Evolutionary conservation across 169 alveolate species (phyloP), one percentile per base, ranked within the genome.

Genomic region (Plasmodium knowlesi): DNA sequence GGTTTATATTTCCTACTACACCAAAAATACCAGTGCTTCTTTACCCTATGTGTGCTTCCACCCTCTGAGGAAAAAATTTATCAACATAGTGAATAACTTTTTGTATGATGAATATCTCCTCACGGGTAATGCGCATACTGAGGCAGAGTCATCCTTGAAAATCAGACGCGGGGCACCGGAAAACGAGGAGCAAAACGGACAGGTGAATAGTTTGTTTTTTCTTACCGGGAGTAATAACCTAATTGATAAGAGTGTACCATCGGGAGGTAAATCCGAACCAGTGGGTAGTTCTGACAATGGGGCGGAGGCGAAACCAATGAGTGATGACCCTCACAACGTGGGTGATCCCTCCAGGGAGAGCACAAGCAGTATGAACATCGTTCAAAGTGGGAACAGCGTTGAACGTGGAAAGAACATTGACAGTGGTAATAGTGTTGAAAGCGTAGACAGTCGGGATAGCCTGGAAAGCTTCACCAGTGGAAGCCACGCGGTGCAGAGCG

Each of bases 1-100:
- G 74, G 71, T 91, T 71, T 82, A 91, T 34, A 91, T 91, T n/a
- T 91, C 95, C 2, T 91, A 91, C 5, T 91, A 91, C 46, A 91
- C 95, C 32, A 91, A 91, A 81, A 91, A 91, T 78, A 28, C 39
- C 3, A 30, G 12, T 53, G 16, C 53, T 12, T 19, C n/a, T 22
- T 81, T 91, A 10, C 95, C 95, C 14, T 91, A 82, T 43, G 80
- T 82, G 5, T 91, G 95, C 76, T 91, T 91, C 32, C n/a, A 91
- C 57, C 92, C 95, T 1, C 57, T 91, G 22, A 91, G 76, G n/a
- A 91, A 70, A 46, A 91, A 91, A 82, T 82, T 91, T 50, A 82
- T 22, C 10, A 71, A 91, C 25, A 91, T 91, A 41, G 61, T 91
- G 28, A 91, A 82, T 19, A 90, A 82, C 1, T 91, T 91, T 70